These are phyloP conservation scores for Ceratocystis papillata DNA, from an alignment of 2,329 filamentous ascomycete species.

Conservation along the genomic window DNA sequence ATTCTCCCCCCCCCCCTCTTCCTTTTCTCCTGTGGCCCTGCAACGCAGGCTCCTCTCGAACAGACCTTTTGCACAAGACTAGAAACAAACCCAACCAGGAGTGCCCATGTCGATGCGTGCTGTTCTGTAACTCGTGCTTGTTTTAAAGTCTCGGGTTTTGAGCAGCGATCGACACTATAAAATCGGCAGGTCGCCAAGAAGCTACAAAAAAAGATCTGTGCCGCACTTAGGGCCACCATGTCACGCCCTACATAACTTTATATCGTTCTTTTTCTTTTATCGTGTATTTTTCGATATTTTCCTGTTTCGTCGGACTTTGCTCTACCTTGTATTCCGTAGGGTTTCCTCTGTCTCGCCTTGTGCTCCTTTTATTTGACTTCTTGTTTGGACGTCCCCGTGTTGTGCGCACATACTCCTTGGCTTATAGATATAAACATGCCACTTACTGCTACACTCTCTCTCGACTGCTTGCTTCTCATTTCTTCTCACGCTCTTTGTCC, in stretches of 20 bases:
- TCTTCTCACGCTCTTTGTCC: not conserved
- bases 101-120: not conserved
- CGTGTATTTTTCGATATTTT: not conserved
- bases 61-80: not conserved
- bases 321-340: not conserved
- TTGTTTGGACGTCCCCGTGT: conserved; percentile 5
- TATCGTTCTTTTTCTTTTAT: not conserved
- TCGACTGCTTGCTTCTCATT: not conserved
- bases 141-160: not conserved
- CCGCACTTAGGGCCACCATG: not conserved
- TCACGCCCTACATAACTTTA: not conserved
- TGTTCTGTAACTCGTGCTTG: conserved; percentile 7
- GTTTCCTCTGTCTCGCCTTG: not conserved
- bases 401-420: not conserved
- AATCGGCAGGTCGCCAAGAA: conserved; percentile 1
- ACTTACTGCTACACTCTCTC: not conserved
- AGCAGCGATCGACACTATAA: conserved; percentile 1
- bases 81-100: not conserved
- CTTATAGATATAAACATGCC: conserved; percentile 7
- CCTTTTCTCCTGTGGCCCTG: not conserved
- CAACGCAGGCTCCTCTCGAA: not conserved
- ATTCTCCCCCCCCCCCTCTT: not conserved
- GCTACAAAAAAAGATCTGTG: conserved; percentile 13
- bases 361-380: conserved; percentile 13
- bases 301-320: not conserved